A percentile compares a stretch with the other conserved stretches of the same genome.
Conservation (phyloP, 1,284 basidiomycete species). For the Macrocystidia cucumis region DNA sequence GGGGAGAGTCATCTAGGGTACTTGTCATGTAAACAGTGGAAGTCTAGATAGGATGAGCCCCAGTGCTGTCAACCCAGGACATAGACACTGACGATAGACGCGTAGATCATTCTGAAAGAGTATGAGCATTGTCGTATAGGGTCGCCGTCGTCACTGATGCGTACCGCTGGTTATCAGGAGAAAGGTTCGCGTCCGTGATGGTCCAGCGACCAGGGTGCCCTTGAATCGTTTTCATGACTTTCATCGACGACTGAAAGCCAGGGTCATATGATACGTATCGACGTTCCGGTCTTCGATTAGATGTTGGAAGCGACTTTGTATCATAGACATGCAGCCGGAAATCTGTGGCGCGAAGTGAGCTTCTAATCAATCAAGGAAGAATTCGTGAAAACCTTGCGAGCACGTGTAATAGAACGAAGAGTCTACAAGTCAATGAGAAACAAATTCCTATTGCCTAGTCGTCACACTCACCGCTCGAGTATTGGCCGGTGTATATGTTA, state of each 20-base stretch:
- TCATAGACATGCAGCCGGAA: slow-evolving; percentile 88
- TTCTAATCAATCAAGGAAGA: too few species aligned
- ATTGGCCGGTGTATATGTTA: slow-evolving; percentile 92
- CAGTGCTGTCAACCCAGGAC: background rate
- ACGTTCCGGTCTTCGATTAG: slow-evolving; percentile 10
- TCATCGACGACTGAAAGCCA: slow-evolving; percentile 61
- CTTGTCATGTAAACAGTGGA: slow-evolving; percentile 83
- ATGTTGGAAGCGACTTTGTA: slow-evolving; percentile 47
- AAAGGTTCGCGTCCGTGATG: slow-evolving; percentile 91
- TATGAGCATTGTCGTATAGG: background rate
- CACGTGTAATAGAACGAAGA: slow-evolving; percentile 81
- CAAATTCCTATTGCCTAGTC: background rate
- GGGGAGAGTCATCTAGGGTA: slow-evolving; percentile 63
- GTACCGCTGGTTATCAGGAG: slow-evolving; percentile 85
- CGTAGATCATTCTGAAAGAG: slow-evolving; percentile 78
- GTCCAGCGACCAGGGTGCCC: slow-evolving; percentile 82
- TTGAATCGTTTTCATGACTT: slow-evolving; percentile 71
- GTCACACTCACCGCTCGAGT: slow-evolving; percentile 56
- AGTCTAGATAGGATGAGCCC: slow-evolving; percentile 21
- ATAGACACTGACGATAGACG: slow-evolving; percentile 63
- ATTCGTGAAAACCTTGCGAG: slow-evolving; percentile 50
- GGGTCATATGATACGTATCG: too few species aligned
- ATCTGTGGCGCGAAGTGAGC: slow-evolving; percentile 42
- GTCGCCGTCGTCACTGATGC: slow-evolving; percentile 4
- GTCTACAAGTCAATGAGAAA: slow-evolving; percentile 32